phyloP scores from a whole-genome alignment of 805 yeast genomes.

The Candida ascalaphidarum region DNA sequence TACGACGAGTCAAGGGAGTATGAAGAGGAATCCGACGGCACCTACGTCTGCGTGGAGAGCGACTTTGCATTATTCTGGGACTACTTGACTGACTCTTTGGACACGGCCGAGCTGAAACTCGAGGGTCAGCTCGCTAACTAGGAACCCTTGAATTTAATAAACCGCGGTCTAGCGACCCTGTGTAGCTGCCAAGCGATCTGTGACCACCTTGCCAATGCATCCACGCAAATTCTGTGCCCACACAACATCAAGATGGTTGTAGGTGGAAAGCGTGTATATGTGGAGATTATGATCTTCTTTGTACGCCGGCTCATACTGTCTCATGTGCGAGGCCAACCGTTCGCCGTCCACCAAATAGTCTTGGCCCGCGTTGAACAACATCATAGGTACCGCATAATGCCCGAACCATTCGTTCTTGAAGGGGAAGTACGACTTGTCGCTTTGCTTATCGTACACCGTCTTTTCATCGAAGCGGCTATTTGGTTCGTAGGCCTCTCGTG shows the following conservation, averaged over 20 bases:
- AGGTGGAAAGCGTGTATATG: conserved; percentile 43
- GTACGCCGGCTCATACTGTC: conserved; percentile 43
- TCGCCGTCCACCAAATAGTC: conserved; percentile 78
- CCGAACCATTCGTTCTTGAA: conserved; percentile 47
- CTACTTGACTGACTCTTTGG: conserved; percentile 9
- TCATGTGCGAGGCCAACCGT: conserved; percentile 56
- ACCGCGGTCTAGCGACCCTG: no score
- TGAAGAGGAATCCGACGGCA: conserved; percentile 9
- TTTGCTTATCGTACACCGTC: no score
- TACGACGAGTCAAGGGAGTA: conserved; percentile 8
- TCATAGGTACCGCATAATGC: conserved; percentile 41
- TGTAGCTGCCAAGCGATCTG: conserved; percentile 6
- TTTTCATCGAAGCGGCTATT: conserved; percentile 40
- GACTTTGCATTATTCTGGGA: conserved; percentile 10
- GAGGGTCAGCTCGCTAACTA: background rate
- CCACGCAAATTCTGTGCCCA: conserved; percentile 81
- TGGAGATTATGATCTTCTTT: conserved; percentile 25
- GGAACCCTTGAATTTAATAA: no score
- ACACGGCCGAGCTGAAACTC: conserved; percentile 6
- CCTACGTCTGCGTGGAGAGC: conserved; percentile 8
- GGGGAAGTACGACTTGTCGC: no score
- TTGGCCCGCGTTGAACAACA: conserved; percentile 60
- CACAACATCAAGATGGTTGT: conserved; percentile 83
- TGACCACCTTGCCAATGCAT: conserved; percentile 44
- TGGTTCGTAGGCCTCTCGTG: conserved; percentile 18